phyloP scores from a whole-genome alignment of 1,284 basidiomycete species.

The Microbotryum intermedium region DNA sequence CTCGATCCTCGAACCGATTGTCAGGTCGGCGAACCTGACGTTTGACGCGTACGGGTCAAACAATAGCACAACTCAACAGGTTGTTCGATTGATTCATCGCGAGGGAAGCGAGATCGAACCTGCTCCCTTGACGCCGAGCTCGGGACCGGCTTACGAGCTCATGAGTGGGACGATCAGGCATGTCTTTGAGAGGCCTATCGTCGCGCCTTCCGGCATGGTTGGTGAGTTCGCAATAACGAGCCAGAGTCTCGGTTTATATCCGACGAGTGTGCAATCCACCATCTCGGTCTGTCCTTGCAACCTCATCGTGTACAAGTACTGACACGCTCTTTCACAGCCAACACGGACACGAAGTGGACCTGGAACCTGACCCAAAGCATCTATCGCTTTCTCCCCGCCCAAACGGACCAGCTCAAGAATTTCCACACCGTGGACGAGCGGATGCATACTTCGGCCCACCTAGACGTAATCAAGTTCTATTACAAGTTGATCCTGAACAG shows the following conservation, averaged over 20 bases:
- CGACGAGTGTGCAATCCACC: too few relatives aligned
- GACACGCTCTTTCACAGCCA: conserved; percentile 29
- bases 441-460: conserved; percentile 39
- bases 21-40: conserved; percentile 48
- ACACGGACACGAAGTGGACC: conserved; percentile 49
- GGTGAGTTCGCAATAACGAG: conserved; percentile 38
- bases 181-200: conserved; percentile 42
- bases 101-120: conserved; percentile 47
- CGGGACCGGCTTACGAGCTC: conserved; percentile 44
- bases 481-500: conserved; percentile 46
- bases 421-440: conserved; percentile 60
- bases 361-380: conserved; percentile 49
- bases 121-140: conserved; percentile 49
- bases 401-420: conserved; percentile 41
- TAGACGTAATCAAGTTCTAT: conserved; percentile 45
- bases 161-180: conserved; percentile 48
- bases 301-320: background rate
- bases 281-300: too few relatives aligned
- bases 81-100: conserved; percentile 12
- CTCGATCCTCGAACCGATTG: conserved; percentile 44
- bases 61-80: background rate
- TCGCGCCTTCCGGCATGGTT: conserved; percentile 50
- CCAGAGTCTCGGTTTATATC: background rate
- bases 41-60: conserved; percentile 44
- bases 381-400: conserved; percentile 48